Evolutionary conservation across 2,329 filamentous ascomycete species (phyloP).

Genomic region (Talaromyces sp.): DNA sequence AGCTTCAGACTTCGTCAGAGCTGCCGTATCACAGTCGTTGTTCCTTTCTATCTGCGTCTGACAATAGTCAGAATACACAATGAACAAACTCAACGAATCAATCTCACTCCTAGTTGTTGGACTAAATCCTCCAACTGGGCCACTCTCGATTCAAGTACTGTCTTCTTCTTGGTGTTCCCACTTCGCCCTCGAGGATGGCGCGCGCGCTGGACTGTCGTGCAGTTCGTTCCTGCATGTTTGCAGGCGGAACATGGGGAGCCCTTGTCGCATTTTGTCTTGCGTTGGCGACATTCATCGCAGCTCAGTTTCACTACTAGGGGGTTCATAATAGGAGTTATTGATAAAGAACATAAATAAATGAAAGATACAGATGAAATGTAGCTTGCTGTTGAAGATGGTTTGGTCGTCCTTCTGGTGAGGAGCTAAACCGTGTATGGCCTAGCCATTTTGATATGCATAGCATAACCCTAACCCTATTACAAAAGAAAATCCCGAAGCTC

Average conservation of each 20-base stretch:
- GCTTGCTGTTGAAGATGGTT: neutral
- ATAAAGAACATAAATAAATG: neutral
- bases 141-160: neutral
- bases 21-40: neutral
- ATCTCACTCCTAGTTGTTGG: constrained; percentile 1
- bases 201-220: neutral
- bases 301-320: neutral
- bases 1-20: neutral
- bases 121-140: neutral
- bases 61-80: neutral
- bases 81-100: neutral
- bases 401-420: neutral
- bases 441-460: neutral
- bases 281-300: constrained; percentile 6
- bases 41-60: constrained; percentile 2
- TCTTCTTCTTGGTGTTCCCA: constrained; percentile 1
- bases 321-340: neutral
- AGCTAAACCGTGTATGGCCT: neutral
- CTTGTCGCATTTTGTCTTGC: constrained; percentile 10
- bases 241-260: constrained; percentile 7
- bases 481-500: too few species aligned
- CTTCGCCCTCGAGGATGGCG: constrained; percentile 9
- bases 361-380: neutral
- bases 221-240: constrained; percentile 7
- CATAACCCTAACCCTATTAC: constrained; percentile 1